Evolutionary conservation across 2,329 filamentous ascomycete species (phyloP).

Genomic region (Phaeosphaeriaceae sp.): DNA sequence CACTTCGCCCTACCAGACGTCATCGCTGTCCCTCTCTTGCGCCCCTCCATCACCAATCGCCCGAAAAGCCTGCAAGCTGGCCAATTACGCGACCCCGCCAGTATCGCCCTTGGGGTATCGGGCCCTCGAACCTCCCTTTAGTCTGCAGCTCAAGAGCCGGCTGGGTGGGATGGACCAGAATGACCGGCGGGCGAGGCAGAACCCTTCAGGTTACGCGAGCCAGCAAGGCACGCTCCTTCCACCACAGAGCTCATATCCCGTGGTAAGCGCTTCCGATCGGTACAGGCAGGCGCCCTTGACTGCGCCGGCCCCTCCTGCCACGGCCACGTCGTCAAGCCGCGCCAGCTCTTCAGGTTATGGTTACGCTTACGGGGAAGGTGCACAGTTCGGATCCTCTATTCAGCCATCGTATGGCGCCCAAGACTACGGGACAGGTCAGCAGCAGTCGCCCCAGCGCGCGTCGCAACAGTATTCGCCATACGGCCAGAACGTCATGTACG

Average conservation of each 20-base stretch:
- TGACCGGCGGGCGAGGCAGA: constrained; percentile 76
- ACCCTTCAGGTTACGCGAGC: constrained; percentile 69
- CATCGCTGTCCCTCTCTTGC: constrained; percentile 20
- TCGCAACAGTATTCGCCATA: constrained; percentile 60
- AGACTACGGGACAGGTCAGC: constrained; percentile 66
- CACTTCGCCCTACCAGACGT: constrained; percentile 13
- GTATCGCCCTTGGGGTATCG: constrained; percentile 72
- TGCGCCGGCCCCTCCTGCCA: constrained; percentile 52
- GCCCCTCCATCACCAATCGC: constrained; percentile 14
- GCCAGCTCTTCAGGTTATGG: constrained; percentile 53
- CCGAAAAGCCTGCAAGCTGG: constrained; percentile 65
- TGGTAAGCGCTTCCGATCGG: constrained; percentile 57
- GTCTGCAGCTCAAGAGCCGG: constrained; percentile 61
- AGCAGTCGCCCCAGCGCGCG: constrained; percentile 67
- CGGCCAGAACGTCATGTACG: constrained; percentile 78
- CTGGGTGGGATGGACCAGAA: constrained; percentile 75
- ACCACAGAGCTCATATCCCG: constrained; percentile 51
- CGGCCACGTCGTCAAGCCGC: constrained; percentile 49
- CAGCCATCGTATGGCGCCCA: constrained; percentile 65
- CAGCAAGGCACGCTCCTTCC: constrained; percentile 58
- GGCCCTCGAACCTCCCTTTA: constrained; percentile 65
- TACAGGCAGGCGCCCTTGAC: constrained; percentile 57
- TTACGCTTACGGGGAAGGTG: constrained; percentile 64
- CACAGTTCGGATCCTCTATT: constrained; percentile 64
- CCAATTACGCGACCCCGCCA: constrained; percentile 68